Evolutionary conservation across 495 filamentous ascomycete species (phyloP).

Genomic region (Xylaria venustula): DNA sequence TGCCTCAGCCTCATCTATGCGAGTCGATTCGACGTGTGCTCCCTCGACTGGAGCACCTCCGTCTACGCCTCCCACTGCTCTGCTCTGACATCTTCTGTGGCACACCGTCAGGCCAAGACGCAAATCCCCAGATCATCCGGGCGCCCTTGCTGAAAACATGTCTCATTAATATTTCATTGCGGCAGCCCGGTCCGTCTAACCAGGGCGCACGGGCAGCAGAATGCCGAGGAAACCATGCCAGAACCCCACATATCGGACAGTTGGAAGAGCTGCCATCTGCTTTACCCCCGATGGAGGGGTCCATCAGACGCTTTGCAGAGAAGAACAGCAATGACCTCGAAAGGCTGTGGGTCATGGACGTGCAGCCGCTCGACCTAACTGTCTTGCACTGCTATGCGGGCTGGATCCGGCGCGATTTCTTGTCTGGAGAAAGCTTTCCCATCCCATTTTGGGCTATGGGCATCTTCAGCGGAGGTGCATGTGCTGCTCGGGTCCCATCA

Average conservation of each 20-base stretch:
- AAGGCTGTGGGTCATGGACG: constrained; percentile 10
- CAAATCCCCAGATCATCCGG: neutral
- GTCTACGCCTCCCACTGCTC: constrained; percentile 10
- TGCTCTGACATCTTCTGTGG: constrained; percentile 10
- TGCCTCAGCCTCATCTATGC: constrained; percentile 2
- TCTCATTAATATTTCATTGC: constrained; percentile 13
- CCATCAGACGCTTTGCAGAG: constrained; percentile 5
- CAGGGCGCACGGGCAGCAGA: constrained; percentile 6
- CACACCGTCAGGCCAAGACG: constrained; percentile 2
- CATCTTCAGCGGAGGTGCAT: too few relatives aligned
- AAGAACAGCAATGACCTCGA: constrained; percentile 3
- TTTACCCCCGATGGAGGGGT: neutral
- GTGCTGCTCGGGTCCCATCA: too few relatives aligned
- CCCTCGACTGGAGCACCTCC: constrained; percentile 10
- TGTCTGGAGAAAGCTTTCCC: constrained; percentile 5
- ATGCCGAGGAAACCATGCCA: constrained; percentile 1
- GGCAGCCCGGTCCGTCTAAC: neutral
- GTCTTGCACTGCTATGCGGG: neutral
- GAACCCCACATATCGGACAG: neutral
- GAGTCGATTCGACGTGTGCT: constrained; percentile 13
- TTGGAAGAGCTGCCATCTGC: constrained; percentile 1
- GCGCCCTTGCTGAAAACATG: constrained; percentile 14
- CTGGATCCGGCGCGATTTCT: constrained; percentile 17
- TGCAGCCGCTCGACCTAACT: neutral
- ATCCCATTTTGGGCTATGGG: constrained; percentile 2